phyloP scores from a whole-genome alignment of 1,139 yeast genomes.

The Candida mesenterica region DNA sequence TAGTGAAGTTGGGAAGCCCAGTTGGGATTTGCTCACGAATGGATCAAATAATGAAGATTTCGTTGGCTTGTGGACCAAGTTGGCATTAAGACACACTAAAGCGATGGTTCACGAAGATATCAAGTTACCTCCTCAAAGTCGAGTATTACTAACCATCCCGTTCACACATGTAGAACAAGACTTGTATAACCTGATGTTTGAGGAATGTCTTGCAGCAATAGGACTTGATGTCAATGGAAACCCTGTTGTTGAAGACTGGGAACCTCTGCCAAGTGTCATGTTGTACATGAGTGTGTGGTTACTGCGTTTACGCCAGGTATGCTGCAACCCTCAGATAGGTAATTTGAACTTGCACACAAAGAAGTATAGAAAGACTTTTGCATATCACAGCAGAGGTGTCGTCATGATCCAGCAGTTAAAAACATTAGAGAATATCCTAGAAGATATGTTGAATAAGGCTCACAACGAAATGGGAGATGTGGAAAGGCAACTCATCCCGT shows the following conservation, averaged over 20 bases:
- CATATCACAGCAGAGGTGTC: slow-evolving; percentile 14
- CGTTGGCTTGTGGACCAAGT: slow-evolving; percentile 39
- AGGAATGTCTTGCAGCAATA: slow-evolving; percentile 60
- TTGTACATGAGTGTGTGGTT: slow-evolving; percentile 64
- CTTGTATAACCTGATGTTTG: slow-evolving; percentile 65
- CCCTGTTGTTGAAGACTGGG: slow-evolving; percentile 52
- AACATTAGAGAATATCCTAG: slow-evolving; percentile 67
- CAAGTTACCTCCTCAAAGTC: slow-evolving; percentile 69
- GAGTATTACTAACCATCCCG: slow-evolving; percentile 67
- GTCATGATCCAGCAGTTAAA: slow-evolving; percentile 39
- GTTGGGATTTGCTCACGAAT: slow-evolving; percentile 31
- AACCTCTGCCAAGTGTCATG: slow-evolving; percentile 41
- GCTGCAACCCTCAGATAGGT: slow-evolving; percentile 81
- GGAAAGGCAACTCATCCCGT: slow-evolving; percentile 48
- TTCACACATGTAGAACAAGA: slow-evolving; percentile 83
- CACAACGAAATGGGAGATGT: slow-evolving; percentile 45
- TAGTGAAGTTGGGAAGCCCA: slow-evolving; percentile 34
- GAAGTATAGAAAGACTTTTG: slow-evolving; percentile 22
- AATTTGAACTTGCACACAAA: slow-evolving; percentile 29
- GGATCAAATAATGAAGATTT: slow-evolving; percentile 38
- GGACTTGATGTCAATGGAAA: slow-evolving; percentile 59
- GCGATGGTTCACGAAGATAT: slow-evolving; percentile 79
- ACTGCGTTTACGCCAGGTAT: slow-evolving; percentile 65
- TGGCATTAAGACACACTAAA: slow-evolving; percentile 79
- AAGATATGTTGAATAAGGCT: slow-evolving; percentile 58